phyloP scores from a whole-genome alignment of 1,284 basidiomycete genomes.

The Marasmius oreades region DNA sequence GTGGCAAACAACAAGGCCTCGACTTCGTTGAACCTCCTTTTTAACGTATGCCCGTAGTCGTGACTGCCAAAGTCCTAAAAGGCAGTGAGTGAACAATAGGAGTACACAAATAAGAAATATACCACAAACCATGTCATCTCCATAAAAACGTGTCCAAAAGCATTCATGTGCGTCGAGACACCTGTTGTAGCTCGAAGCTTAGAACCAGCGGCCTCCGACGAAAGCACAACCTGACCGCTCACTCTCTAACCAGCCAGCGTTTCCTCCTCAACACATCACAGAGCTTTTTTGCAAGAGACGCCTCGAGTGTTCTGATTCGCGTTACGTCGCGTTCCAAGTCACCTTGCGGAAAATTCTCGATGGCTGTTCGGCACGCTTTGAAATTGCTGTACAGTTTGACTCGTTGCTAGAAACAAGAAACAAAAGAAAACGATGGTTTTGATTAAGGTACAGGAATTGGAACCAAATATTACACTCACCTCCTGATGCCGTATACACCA shows the following conservation, averaged over 20 bases:
- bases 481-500: slow-evolving; percentile 25
- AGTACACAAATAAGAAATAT: not conserved
- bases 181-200: too few species aligned
- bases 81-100: not conserved
- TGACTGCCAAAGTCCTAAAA: not conserved
- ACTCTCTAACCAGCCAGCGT: slow-evolving; percentile 29
- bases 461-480: slow-evolving; percentile 13
- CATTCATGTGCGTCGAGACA: not conserved
- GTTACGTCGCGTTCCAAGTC: slow-evolving; percentile 20
- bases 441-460: not conserved
- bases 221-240: too few species aligned
- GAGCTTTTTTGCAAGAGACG: slow-evolving; percentile 25
- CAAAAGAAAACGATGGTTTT: not conserved
- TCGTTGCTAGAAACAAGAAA: slow-evolving; percentile 31
- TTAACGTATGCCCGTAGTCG: not conserved
- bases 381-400: slow-evolving; percentile 31
- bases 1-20: not conserved
- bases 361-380: slow-evolving; percentile 26
- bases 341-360: slow-evolving; percentile 24
- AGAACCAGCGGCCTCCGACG: too few species aligned
- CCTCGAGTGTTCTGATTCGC: slow-evolving; percentile 23
- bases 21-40: not conserved
- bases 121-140: not conserved
- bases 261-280: slow-evolving; percentile 26
- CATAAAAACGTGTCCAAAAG: not conserved